Conservation (phyloP, 495 filamentous ascomycete species). For the Tuber melanosporum region DNA sequence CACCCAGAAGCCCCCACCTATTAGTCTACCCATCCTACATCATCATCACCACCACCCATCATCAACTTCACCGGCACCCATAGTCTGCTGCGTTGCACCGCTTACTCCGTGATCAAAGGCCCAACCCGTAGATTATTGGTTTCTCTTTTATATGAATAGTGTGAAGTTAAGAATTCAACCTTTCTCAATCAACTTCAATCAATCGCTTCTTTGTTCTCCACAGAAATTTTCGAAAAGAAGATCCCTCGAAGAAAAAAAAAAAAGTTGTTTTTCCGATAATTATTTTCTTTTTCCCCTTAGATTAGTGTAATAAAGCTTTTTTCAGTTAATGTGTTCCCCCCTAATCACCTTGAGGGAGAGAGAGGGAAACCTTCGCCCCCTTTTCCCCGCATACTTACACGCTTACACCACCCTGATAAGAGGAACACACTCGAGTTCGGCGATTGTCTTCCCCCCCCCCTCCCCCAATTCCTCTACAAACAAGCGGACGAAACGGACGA, state of each 20-base stretch:
- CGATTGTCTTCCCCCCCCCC: neutral
- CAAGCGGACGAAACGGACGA: conserved; percentile 2
- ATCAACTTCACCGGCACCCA: neutral
- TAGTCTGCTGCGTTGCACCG: neutral
- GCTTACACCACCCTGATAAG: conserved; percentile 2
- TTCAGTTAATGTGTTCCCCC: neutral
- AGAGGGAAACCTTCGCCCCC: neutral
- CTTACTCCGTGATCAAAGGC: neutral
- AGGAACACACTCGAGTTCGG: neutral
- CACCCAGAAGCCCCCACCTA: neutral
- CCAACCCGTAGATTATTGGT: neutral
- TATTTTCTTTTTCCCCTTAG: conserved; percentile 3
- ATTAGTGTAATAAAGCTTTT: neutral
- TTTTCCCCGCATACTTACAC: neutral
- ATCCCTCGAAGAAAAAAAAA: neutral
- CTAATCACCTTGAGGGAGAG: neutral
- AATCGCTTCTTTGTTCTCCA: neutral
- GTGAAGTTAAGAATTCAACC: conserved; percentile 4
- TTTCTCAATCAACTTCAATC: neutral
- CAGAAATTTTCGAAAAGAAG: neutral
- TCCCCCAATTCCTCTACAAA: neutral
- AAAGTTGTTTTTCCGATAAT: neutral
- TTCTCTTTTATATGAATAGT: neutral
- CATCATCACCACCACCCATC: neutral
- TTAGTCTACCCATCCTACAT: neutral